These are phyloP conservation scores for Adansonia madagascariensis DNA, from an alignment of 441 rosid species.

Conservation along the genomic window DNA sequence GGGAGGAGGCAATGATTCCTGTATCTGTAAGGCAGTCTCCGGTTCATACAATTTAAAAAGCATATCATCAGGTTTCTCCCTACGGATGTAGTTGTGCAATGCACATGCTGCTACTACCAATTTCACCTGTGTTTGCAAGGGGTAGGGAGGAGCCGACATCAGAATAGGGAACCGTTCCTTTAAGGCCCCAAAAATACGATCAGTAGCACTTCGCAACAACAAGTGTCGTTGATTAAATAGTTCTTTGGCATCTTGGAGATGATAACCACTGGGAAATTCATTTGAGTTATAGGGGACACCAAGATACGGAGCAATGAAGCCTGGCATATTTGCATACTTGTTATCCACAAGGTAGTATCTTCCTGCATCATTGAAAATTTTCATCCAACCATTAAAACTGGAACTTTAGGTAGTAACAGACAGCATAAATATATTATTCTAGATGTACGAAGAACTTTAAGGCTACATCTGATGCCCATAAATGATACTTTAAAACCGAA, in stretches of 20 bases:
- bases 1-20: constrained; percentile 36
- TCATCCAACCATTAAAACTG: constrained; percentile 18
- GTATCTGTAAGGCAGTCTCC: constrained; percentile 42
- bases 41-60: constrained; percentile 62
- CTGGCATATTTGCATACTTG: constrained; percentile 69
- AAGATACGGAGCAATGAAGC: constrained; percentile 71
- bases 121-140: constrained; percentile 87
- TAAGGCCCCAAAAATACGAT: constrained; percentile 63
- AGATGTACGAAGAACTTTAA: not conserved
- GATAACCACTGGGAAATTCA: constrained; percentile 49
- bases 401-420: constrained; percentile 20
- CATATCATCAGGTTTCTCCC: constrained; percentile 77
- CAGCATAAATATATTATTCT: not conserved
- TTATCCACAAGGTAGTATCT: constrained; percentile 78
- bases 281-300: constrained; percentile 44
- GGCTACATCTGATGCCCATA: not conserved
- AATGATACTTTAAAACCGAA: not conserved
- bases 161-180: constrained; percentile 84
- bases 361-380: constrained; percentile 48
- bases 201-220: constrained; percentile 51
- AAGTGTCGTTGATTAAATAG: constrained; percentile 78
- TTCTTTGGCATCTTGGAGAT: constrained; percentile 65
- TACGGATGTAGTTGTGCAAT: constrained; percentile 75
- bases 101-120: constrained; percentile 89
- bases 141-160: constrained; percentile 86